Conservation (phyloP, 2,329 filamentous ascomycete genomes). For the Aplosporella prunicola region DNA sequence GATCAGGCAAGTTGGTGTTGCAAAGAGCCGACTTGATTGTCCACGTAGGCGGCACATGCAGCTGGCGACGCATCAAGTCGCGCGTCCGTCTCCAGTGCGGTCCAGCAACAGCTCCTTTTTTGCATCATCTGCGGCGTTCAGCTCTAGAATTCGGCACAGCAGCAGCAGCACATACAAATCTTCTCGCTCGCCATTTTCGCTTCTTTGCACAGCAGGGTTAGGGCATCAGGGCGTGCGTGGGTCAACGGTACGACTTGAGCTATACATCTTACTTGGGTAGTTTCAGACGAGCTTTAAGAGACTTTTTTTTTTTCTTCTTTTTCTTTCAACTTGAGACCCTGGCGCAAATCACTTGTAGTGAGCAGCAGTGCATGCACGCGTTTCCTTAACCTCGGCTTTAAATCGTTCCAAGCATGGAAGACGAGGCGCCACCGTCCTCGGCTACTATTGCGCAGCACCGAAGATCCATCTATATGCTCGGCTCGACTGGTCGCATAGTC, state of each 20-base stretch:
- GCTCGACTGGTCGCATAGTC: no score
- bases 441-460: no score
- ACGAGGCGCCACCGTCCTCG: conserved; percentile 1
- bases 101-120: no score
- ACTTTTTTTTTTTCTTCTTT: conserved; percentile 2
- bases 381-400: background rate
- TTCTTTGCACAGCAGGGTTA: no score
- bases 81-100: no score
- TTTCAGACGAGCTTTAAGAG: conserved; percentile 7
- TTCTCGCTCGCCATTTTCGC: conserved; percentile 4
- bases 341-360: no score
- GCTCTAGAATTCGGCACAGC: conserved; percentile 2
- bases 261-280: conserved; percentile 9
- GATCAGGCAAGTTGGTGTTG: background rate
- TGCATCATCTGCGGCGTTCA: conserved; percentile 4
- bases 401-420: background rate
- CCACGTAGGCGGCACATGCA: conserved; percentile 2
- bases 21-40: conserved; percentile 1
- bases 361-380: no score
- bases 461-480: no score
- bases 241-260: conserved; percentile 6
- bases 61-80: conserved; percentile 6
- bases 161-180: background rate
- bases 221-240: conserved; percentile 2
- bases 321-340: background rate